Conservation (phyloP, 1,284 basidiomycete species). For the Trametes versicolor region DNA sequence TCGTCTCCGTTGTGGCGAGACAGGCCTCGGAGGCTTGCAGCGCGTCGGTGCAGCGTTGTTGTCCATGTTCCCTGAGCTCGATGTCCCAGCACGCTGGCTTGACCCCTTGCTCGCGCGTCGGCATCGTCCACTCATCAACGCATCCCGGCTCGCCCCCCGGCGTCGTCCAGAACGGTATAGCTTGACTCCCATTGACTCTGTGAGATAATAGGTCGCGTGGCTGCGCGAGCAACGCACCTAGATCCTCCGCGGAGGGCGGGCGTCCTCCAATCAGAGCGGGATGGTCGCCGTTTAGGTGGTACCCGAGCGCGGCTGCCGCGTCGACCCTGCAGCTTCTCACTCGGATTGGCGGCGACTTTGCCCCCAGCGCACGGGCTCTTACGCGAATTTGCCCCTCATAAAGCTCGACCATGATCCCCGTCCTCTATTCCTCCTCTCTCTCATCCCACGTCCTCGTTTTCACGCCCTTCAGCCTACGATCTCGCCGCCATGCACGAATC, state of each 20-base stretch:
- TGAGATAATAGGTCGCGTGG: constrained; percentile 6
- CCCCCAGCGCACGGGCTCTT: constrained; percentile 20
- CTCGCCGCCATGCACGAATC: constrained; percentile 20
- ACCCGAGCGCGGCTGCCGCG: constrained; percentile 19
- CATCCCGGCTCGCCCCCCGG: neutral
- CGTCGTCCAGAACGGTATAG: constrained; percentile 18
- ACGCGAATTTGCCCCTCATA: constrained; percentile 24
- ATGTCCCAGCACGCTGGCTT: neutral
- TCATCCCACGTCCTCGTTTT: neutral
- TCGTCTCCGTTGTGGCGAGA: neutral
- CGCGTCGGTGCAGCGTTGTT: neutral
- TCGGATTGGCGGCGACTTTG: constrained; percentile 22
- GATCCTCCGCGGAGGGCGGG: constrained; percentile 9
- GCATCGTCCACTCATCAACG: constrained; percentile 7
- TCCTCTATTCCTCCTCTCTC: constrained; percentile 11
- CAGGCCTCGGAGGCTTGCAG: neutral
- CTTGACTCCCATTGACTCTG: constrained; percentile 1
- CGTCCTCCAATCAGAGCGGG: constrained; percentile 19
- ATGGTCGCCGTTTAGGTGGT: constrained; percentile 26
- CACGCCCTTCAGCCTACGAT: neutral
- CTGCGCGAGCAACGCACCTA: constrained; percentile 21
- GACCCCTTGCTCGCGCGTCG: constrained; percentile 6
- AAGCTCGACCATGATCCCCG: constrained; percentile 21
- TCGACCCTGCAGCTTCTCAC: constrained; percentile 30
- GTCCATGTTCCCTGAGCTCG: neutral